Evolutionary conservation across 2,329 filamentous ascomycete genomes (phyloP).

Genomic region (Fusarium vanettenii): DNA sequence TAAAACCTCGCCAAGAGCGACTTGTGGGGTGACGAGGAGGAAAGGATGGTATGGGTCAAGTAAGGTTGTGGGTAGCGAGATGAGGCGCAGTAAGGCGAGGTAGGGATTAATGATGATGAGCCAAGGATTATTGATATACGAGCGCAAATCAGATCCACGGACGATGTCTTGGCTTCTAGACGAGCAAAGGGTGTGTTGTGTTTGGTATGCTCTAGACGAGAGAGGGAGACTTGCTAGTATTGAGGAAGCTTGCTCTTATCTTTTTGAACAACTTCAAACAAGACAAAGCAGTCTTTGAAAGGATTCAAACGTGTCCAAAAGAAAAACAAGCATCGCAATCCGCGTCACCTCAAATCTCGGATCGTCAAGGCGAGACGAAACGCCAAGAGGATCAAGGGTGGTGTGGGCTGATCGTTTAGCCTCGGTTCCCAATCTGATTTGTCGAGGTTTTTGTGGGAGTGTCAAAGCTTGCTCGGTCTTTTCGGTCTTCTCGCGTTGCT

Average conservation of each 20-base stretch:
- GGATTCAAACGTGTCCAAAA: background rate
- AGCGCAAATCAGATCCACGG: background rate
- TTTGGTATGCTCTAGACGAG: background rate
- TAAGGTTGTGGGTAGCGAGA: background rate
- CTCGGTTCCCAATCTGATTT: background rate
- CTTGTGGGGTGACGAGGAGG: background rate
- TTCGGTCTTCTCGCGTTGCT: background rate
- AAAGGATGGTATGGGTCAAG: background rate
- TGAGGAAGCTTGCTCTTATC: background rate
- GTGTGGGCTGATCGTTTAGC: constrained; percentile 5
- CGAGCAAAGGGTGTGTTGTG: background rate
- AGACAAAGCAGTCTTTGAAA: too few relatives aligned
- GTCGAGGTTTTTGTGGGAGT: background rate
- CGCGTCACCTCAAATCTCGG: background rate
- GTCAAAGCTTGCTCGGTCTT: background rate
- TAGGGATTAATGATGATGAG: background rate
- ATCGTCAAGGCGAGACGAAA: background rate
- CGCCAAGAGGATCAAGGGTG: background rate
- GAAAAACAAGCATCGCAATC: constrained; percentile 1
- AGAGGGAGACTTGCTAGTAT: background rate
- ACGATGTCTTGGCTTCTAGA: background rate
- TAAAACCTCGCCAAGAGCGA: background rate
- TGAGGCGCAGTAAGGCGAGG: background rate
- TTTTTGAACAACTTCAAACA: background rate
- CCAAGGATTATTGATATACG: background rate